These are phyloP conservation scores for Aspergillus tanneri DNA, from an alignment of 2,329 filamentous ascomycete species.

Conservation along the genomic window DNA sequence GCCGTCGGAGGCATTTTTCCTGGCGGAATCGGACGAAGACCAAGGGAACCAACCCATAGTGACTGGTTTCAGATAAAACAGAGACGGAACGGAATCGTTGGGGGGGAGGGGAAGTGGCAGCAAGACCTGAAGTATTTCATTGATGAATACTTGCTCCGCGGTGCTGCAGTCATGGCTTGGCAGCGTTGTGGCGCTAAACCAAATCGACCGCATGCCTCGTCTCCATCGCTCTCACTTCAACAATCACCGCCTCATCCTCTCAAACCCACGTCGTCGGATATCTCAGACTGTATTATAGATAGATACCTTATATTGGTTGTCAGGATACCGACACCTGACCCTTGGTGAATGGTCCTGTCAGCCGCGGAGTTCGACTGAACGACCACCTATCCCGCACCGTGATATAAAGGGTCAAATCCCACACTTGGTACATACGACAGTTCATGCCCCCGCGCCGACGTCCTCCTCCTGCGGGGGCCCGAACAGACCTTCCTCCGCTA, in stretches of 20 bases:
- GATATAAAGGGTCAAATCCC: background rate
- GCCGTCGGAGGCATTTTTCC: conserved; percentile 52
- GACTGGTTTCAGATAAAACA: background rate
- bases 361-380: conserved; percentile 3
- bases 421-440: conserved; percentile 13
- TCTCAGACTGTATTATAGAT: too few relatives aligned
- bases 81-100: background rate
- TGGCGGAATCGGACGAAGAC: conserved; percentile 37
- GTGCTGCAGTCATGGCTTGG: background rate
- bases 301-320: too few relatives aligned
- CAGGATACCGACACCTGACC: too few relatives aligned
- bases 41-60: conserved; percentile 56
- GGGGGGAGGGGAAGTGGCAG: background rate
- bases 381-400: background rate
- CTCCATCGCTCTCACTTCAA: background rate
- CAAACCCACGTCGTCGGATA: too few relatives aligned
- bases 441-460: conserved; percentile 53
- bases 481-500: conserved; percentile 65
- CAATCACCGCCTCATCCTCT: too few relatives aligned
- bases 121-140: too few relatives aligned
- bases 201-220: background rate
- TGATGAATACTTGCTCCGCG: too few relatives aligned
- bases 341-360: background rate
- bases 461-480: conserved; percentile 63
- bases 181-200: background rate